Evolutionary conservation across 1,284 basidiomycete genomes (phyloP).

Genomic region (Ceratobasidium sp.): DNA sequence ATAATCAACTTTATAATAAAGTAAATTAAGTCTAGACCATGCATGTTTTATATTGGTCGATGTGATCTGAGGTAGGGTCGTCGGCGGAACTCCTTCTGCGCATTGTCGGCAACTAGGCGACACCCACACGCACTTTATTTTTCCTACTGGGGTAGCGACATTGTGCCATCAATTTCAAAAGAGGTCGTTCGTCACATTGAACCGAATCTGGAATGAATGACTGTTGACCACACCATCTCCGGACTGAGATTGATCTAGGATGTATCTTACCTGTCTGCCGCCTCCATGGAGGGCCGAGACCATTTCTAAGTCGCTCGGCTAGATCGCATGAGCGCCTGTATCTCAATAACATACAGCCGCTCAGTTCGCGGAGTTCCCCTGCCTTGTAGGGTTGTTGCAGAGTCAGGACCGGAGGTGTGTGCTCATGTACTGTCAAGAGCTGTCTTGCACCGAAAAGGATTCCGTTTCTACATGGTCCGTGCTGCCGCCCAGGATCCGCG

Average conservation of each 20-base stretch:
- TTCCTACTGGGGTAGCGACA: no score
- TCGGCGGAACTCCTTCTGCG: no score
- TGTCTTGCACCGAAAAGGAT: background rate
- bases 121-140: no score
- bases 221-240: no score
- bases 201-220: no score
- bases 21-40: no score
- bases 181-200: no score
- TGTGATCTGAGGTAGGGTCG: no score
- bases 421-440: slow-evolving; percentile 12
- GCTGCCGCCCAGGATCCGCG: background rate
- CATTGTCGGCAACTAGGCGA: no score
- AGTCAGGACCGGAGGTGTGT: slow-evolving; percentile 22
- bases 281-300: slow-evolving; percentile 1
- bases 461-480: slow-evolving; percentile 15
- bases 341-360: background rate
- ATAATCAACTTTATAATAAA: no score
- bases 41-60: no score
- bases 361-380: slow-evolving; percentile 8
- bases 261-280: background rate
- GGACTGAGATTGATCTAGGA: background rate
- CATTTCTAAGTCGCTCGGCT: background rate
- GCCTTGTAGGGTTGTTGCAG: background rate
- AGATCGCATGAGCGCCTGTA: background rate
- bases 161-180: no score